These are phyloP conservation scores for Kazachstania martiniae DNA, from an alignment of 805 yeast genomes.

Conservation along the genomic window DNA sequence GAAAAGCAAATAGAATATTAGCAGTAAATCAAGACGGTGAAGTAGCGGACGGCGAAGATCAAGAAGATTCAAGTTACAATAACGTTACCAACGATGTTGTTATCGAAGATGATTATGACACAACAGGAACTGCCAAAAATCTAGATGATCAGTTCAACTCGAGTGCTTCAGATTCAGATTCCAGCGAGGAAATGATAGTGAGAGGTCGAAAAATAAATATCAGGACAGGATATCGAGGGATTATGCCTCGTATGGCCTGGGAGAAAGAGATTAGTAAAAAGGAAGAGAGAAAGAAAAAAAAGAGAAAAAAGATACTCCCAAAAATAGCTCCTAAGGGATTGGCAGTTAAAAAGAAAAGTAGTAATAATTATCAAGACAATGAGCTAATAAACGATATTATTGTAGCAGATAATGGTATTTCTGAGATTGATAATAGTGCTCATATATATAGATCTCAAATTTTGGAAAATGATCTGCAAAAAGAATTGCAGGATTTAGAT, in stretches of 20 bases:
- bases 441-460: no score
- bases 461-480: no score
- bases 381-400: constrained; percentile 15
- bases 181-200: constrained; percentile 13
- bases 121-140: no score
- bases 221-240: constrained; percentile 24
- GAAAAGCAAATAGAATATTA: not conserved
- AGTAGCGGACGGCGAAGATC: not conserved
- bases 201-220: constrained; percentile 22
- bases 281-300: not conserved
- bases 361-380: constrained; percentile 7
- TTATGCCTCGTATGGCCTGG: constrained; percentile 26
- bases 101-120: not conserved
- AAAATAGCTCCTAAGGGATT: constrained; percentile 1
- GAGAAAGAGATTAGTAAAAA: constrained; percentile 11
- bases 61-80: not conserved
- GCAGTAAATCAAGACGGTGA: not conserved
- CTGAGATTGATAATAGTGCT: no score
- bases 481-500: constrained; percentile 3
- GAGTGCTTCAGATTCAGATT: not conserved
- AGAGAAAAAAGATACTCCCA: not conserved
- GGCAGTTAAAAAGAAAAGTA: constrained; percentile 2
- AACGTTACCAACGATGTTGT: not conserved
- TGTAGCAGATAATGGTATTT: constrained; percentile 13
- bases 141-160: not conserved